Evolutionary conservation across 768 basidiomycete genomes (phyloP).

Genomic region (Podaxis sp.): DNA sequence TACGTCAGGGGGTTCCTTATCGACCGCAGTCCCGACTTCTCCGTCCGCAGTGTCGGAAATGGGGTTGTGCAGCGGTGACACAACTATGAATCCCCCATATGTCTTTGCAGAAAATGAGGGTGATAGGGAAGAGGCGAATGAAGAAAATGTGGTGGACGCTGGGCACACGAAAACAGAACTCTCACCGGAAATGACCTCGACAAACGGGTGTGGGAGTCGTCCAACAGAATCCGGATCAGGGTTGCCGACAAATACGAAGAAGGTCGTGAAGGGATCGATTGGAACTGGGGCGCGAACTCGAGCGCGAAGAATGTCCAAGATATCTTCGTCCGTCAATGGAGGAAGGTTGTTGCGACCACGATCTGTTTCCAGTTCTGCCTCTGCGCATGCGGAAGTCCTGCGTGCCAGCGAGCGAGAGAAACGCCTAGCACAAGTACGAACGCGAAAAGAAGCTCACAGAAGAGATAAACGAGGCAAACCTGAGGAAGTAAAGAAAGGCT

Average conservation of each 20-base stretch:
- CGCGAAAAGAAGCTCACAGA: slow-evolving; percentile 2
- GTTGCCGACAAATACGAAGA: slow-evolving; percentile 11
- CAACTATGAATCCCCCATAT: background rate
- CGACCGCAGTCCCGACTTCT: background rate
- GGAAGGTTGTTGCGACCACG: slow-evolving; percentile 5
- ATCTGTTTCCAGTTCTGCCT: slow-evolving; percentile 10
- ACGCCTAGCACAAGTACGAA: slow-evolving; percentile 5
- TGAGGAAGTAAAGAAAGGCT: background rate
- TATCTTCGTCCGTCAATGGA: slow-evolving; percentile 8
- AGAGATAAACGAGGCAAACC: background rate
- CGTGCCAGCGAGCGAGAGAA: slow-evolving; percentile 15
- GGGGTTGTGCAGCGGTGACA: background rate
- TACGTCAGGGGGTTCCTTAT: background rate
- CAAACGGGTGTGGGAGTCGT: background rate
- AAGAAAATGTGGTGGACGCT: slow-evolving; percentile 3
- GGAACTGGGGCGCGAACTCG: slow-evolving; percentile 11
- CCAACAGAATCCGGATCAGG: background rate
- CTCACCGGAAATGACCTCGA: slow-evolving; percentile 6
- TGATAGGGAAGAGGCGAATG: slow-evolving; percentile 9
- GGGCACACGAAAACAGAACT: background rate
- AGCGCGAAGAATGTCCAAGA: slow-evolving; percentile 1
- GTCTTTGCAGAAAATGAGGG: slow-evolving; percentile 9
- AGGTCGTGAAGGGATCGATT: slow-evolving; percentile 9
- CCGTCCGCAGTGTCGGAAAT: background rate
- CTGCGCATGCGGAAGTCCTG: slow-evolving; percentile 6